phyloP scores from a whole-genome alignment of 2,329 filamentous ascomycete genomes.

The Ophiostoma perfectum region DNA sequence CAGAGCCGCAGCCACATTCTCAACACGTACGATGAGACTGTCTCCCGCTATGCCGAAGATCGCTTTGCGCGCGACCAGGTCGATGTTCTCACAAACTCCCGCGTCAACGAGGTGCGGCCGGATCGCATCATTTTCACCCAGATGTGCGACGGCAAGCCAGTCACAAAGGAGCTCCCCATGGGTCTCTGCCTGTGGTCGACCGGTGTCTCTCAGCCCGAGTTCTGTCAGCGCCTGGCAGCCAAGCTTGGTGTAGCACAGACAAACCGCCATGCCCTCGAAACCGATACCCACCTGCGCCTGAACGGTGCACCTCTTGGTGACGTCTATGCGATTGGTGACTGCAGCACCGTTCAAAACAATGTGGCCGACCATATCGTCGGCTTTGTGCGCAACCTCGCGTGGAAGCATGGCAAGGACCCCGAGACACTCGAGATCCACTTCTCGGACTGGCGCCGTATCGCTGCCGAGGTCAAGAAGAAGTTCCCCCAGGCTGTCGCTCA shows the following conservation, averaged over 20 bases:
- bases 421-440: constrained; percentile 84
- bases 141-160: constrained; percentile 62
- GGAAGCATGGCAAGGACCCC: constrained; percentile 86
- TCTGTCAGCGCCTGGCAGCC: constrained; percentile 70
- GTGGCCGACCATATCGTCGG: constrained; percentile 83
- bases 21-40: constrained; percentile 94
- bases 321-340: constrained; percentile 95
- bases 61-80: constrained; percentile 88
- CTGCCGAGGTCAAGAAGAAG: constrained; percentile 73
- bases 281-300: constrained; percentile 84
- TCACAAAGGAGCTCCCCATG: constrained; percentile 92
- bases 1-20: constrained; percentile 92
- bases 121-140: constrained; percentile 90
- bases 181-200: constrained; percentile 98
- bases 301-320: constrained; percentile 86
- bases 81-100: constrained; percentile 84
- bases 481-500: constrained; percentile 90
- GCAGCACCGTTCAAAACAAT: constrained; percentile 95
- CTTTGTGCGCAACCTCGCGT: constrained; percentile 83
- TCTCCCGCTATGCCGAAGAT: constrained; percentile 87
- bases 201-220: constrained; percentile 78
- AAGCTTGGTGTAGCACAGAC: constrained; percentile 69
- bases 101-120: constrained; percentile 78
- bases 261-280: constrained; percentile 88
- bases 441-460: constrained; percentile 79